Conservation (phyloP, 169 alveolate species). For the Eimeria maxima region DNA sequence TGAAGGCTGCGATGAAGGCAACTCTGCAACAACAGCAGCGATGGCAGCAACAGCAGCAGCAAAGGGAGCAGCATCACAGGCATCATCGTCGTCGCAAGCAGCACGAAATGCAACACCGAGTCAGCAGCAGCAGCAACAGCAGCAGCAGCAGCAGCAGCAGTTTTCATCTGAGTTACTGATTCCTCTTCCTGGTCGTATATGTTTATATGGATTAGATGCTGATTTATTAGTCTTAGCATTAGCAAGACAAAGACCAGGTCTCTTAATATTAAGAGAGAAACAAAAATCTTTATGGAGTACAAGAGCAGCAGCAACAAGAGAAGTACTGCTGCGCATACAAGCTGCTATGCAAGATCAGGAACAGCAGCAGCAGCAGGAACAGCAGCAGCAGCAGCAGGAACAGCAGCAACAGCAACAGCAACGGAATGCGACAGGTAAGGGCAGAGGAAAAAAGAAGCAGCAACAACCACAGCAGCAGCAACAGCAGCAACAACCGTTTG, state of each 20-base stretch:
- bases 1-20: not conserved
- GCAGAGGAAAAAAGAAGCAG: constrained; percentile 15
- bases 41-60: constrained; percentile 26
- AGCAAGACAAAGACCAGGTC: constrained; percentile 97
- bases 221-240: constrained; percentile 98
- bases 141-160: constrained; percentile 63
- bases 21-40: not conserved
- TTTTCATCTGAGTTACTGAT: constrained; percentile 11
- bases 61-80: not conserved
- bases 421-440: not conserved
- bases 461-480: not conserved
- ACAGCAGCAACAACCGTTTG: not conserved
- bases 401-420: not conserved
- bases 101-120: not conserved
- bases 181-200: constrained; percentile 83
- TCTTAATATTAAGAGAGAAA: constrained; percentile 96
- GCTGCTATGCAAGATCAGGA: constrained; percentile 5
- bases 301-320: constrained; percentile 67
- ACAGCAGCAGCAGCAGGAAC: constrained; percentile 36
- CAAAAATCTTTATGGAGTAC: constrained; percentile 45
- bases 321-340: constrained; percentile 59
- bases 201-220: constrained; percentile 99
- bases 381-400: not conserved
- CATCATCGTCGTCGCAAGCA: not conserved
- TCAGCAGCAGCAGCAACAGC: constrained; percentile 57